Percentiles rank a stretch among this genome's conserved stretches.
Conservation (phyloP, 202 grass and related monocot genomes). For the Schoenoplectus triqueter region DNA sequence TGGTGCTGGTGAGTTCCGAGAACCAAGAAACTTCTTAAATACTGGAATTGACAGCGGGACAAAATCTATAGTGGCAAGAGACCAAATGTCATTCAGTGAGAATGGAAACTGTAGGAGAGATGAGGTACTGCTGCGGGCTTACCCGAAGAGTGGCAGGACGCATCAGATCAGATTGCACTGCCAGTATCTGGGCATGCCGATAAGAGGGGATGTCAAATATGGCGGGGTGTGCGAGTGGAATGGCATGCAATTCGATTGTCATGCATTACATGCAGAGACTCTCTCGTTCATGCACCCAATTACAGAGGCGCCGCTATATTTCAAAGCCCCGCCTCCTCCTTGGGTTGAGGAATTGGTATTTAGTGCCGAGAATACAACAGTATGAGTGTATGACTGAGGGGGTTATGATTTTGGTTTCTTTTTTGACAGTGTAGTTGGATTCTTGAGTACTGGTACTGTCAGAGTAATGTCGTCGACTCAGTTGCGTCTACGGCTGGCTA, state of each 20-base stretch:
- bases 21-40: slow-evolving; percentile 43
- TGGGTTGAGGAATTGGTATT: slow-evolving; percentile 65
- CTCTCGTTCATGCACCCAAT: slow-evolving; percentile 78
- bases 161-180: slow-evolving; percentile 94
- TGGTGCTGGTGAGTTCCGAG: slow-evolving; percentile 47
- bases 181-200: slow-evolving; percentile 76
- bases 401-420: background rate
- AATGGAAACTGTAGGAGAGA: slow-evolving; percentile 30
- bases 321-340: slow-evolving; percentile 60
- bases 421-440: background rate
- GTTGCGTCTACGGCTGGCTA: too few species aligned
- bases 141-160: slow-evolving; percentile 81
- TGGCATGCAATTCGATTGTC: slow-evolving; percentile 54
- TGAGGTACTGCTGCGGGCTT: slow-evolving; percentile 75
- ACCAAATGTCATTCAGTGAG: slow-evolving; percentile 39
- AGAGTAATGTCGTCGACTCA: background rate
- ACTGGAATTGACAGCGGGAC: slow-evolving; percentile 16
- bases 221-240: slow-evolving; percentile 73
- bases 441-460: background rate
- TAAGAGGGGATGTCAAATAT: slow-evolving; percentile 91
- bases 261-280: slow-evolving; percentile 79
- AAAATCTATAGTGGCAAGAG: slow-evolving; percentile 52
- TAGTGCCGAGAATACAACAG: background rate
- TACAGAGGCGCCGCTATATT: slow-evolving; percentile 51
- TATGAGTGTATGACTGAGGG: background rate